phyloP scores from a whole-genome alignment of 2,329 filamentous ascomycete species.

The Claviceps pusilla region DNA sequence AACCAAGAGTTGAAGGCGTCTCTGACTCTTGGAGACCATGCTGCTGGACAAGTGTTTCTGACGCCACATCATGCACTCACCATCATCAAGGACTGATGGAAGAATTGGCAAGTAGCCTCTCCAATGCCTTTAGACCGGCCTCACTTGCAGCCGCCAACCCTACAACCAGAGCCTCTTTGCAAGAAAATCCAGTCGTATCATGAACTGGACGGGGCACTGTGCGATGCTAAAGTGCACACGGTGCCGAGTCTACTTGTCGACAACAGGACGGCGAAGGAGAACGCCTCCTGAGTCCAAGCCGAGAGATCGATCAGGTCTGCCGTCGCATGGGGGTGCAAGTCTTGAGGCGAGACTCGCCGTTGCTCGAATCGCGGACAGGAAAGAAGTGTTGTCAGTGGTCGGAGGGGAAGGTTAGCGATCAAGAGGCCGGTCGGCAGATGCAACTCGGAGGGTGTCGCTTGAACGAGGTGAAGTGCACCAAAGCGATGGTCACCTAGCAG shows the following conservation, averaged over 20 bases:
- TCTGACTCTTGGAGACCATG: neutral
- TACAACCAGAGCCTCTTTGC: slow-evolving; percentile 8
- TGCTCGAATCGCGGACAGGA: slow-evolving; percentile 1
- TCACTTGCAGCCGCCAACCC: slow-evolving; percentile 9
- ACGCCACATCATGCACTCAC: slow-evolving; percentile 20
- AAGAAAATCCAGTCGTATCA: slow-evolving; percentile 11
- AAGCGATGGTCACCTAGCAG: neutral
- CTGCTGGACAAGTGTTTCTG: neutral
- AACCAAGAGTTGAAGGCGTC: neutral
- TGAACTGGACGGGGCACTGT: slow-evolving; percentile 12
- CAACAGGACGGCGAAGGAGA: slow-evolving; percentile 13
- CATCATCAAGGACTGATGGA: slow-evolving; percentile 31
- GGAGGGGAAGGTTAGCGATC: neutral
- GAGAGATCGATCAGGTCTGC: slow-evolving; percentile 13
- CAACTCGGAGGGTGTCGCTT: neutral
- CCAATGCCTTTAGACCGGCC: slow-evolving; percentile 18
- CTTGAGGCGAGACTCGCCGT: neutral
- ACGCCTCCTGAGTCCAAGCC: slow-evolving; percentile 19
- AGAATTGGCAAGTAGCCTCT: slow-evolving; percentile 20
- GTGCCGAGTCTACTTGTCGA: slow-evolving; percentile 10
- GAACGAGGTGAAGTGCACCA: neutral
- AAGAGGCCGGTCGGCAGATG: neutral
- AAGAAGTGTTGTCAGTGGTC: neutral
- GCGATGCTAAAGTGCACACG: slow-evolving; percentile 12
- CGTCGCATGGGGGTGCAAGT: slow-evolving; percentile 16